A percentile compares a stretch with the other conserved stretches of the same genome.
Conservation (phyloP, 345 rosid species). For the Turnera subulata region DNA sequence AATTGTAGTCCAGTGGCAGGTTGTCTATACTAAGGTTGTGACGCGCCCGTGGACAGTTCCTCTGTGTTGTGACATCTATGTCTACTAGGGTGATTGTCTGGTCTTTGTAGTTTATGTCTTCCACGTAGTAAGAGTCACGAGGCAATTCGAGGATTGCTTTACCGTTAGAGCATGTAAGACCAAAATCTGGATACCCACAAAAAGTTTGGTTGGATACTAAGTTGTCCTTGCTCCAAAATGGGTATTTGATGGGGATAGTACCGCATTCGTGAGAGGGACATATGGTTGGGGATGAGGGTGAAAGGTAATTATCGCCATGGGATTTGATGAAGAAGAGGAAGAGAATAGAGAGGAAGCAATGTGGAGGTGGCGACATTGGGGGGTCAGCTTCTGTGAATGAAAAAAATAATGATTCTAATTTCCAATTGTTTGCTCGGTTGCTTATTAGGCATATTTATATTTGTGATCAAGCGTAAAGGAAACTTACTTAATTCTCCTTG, state of each 20-base stretch:
- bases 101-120: conserved; percentile 5
- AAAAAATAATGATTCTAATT: too few relatives aligned
- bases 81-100: conserved; percentile 13
- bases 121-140: not conserved
- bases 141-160: conserved; percentile 5
- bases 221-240: not conserved
- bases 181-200: conserved; percentile 22
- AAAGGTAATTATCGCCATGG: not conserved
- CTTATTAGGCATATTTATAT: too few relatives aligned
- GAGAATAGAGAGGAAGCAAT: not conserved
- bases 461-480: too few relatives aligned
- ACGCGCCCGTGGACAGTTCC: conserved; percentile 13
- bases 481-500: too few relatives aligned
- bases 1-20: conserved; percentile 14
- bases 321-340: not conserved
- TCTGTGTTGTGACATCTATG: not conserved
- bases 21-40: conserved; percentile 17
- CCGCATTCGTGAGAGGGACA: not conserved
- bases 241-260: not conserved
- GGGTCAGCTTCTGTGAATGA: too few relatives aligned
- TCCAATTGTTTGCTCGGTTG: too few relatives aligned
- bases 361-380: not conserved
- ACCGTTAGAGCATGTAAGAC: conserved; percentile 9
- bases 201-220: not conserved
- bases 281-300: not conserved